Evolutionary conservation across 2,329 filamentous ascomycete species (phyloP).

Genomic region (Penicillium sp.): DNA sequence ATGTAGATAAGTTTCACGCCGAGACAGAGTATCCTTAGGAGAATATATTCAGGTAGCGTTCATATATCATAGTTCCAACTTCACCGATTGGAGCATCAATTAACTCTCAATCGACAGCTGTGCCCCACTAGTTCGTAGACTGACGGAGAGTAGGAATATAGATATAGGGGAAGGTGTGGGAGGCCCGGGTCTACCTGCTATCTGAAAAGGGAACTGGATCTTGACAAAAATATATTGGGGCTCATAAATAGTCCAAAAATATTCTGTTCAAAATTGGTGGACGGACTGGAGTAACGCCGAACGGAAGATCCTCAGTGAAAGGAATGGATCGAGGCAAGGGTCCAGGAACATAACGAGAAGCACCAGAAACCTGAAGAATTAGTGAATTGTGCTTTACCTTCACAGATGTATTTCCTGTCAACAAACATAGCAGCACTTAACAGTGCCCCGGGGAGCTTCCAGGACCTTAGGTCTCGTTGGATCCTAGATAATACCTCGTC

Average conservation of each 20-base stretch:
- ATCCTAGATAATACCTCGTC: too few relatives aligned
- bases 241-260: neutral
- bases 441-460: too few relatives aligned
- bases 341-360: too few relatives aligned
- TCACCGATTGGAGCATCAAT: conserved; percentile 10
- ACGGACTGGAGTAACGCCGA: conserved; percentile 10
- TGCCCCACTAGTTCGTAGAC: conserved; percentile 7
- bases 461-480: too few relatives aligned
- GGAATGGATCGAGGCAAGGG: too few relatives aligned
- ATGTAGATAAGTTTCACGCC: neutral
- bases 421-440: too few relatives aligned
- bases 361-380: too few relatives aligned
- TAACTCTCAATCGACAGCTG: neutral
- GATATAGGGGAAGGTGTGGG: neutral
- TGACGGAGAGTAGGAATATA: neutral
- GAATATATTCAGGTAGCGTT: neutral
- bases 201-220: neutral
- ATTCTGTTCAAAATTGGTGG: neutral
- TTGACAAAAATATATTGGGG: neutral
- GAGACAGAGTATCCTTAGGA: neutral
- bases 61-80: conserved; percentile 3
- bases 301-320: too few relatives aligned
- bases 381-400: too few relatives aligned
- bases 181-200: neutral
- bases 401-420: too few relatives aligned